Conservation (phyloP, 139 green algal genomes). For the Chlorella sorokiniana region DNA sequence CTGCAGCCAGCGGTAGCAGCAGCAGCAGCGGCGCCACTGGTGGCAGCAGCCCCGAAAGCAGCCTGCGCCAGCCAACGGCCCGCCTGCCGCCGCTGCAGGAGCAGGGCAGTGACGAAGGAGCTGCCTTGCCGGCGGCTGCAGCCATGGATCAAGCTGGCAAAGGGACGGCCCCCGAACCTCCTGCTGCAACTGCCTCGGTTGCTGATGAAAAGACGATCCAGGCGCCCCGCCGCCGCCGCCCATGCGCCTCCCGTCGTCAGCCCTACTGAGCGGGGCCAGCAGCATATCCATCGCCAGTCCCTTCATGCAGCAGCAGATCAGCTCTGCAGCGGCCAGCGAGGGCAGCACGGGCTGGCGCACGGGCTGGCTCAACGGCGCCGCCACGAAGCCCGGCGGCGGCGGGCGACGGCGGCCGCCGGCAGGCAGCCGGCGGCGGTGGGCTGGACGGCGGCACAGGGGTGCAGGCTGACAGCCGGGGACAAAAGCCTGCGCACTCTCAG, state of each 20-base stretch:
- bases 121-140: no score
- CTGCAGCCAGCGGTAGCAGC: background rate
- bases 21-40: background rate
- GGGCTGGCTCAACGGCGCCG: background rate
- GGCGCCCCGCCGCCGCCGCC: background rate
- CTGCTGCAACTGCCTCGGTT: no score
- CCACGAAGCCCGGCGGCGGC: background rate
- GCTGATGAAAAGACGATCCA: no score
- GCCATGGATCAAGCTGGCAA: no score
- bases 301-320: conserved; percentile 32
- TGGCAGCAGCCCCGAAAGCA: background rate
- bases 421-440: no score
- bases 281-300: conserved; percentile 27
- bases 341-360: background rate
- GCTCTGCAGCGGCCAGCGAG: background rate
- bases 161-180: no score
- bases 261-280: conserved; percentile 8
- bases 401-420: no score
- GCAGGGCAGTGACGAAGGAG: background rate
- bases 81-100: background rate
- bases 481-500: no score
- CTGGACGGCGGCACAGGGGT: no score
- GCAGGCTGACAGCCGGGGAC: no score
- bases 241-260: background rate
- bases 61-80: background rate